A percentile compares a stretch with the other conserved stretches of the same genome.
Evolutionary conservation across 2,329 filamentous ascomycete species (phyloP).

Genomic region (Lachnellula suecica): DNA sequence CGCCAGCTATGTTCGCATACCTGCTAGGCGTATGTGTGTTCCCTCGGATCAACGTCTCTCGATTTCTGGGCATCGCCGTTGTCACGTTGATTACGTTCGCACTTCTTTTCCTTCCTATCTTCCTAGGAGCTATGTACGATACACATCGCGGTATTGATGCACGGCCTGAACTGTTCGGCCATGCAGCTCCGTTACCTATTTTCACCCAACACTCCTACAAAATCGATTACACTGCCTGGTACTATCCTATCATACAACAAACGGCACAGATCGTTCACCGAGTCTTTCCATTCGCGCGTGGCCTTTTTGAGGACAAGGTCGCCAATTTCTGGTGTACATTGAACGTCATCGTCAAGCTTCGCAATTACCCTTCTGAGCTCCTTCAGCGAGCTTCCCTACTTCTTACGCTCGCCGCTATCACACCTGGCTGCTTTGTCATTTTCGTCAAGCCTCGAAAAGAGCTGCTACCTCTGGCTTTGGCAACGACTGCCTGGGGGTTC

Average conservation of each 20-base stretch:
- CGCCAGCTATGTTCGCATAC: conserved; percentile 88
- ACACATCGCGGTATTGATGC: conserved; percentile 61
- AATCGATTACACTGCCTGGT: conserved; percentile 63
- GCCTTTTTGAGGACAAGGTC: conserved; percentile 97
- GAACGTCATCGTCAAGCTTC: conserved; percentile 86
- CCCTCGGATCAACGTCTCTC: conserved; percentile 64
- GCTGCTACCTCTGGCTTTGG: conserved; percentile 76
- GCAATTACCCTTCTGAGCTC: conserved; percentile 66
- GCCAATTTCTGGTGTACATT: conserved; percentile 97
- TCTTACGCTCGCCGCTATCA: conserved; percentile 73
- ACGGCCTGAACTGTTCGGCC: conserved; percentile 54
- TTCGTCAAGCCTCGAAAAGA: conserved; percentile 76
- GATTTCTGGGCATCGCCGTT: conserved; percentile 73
- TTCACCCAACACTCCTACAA: conserved; percentile 57
- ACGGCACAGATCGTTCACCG: conserved; percentile 82
- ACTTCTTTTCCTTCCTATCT: conserved; percentile 71
- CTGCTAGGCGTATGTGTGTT: conserved; percentile 84
- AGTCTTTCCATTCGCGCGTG: conserved; percentile 95
- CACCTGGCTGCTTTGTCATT: conserved; percentile 76
- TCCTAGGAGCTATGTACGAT: conserved; percentile 71
- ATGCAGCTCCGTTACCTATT: conserved; percentile 61
- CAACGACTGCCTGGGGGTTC: conserved; percentile 90
- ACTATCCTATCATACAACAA: conserved; percentile 77
- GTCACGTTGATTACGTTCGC: conserved; percentile 73
- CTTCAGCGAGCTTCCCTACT: conserved; percentile 76